A percentile compares a stretch with the other conserved stretches of the same genome.
Evolutionary conservation across 139 green algal species (phyloP).

Genomic region (Chlorella sp.): DNA sequence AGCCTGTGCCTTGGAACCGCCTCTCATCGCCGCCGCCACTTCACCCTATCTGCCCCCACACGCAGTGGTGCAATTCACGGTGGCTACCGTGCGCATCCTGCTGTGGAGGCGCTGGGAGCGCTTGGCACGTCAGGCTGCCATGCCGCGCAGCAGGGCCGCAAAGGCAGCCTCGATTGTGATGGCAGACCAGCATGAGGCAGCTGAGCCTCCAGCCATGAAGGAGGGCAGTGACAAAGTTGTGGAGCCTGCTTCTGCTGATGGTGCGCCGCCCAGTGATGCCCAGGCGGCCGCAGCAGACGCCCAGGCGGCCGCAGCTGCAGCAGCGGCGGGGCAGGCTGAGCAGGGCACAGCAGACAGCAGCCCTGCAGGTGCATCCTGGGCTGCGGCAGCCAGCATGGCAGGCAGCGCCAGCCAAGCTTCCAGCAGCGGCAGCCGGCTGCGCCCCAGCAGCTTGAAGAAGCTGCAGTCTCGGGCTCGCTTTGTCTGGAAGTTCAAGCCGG

Average conservation of each 20-base stretch:
- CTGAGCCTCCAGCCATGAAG: not conserved
- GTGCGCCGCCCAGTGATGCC: not conserved
- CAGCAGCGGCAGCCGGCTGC: no score
- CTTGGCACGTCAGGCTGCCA: not conserved
- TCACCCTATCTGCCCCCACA: not conserved
- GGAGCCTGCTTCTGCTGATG: not conserved
- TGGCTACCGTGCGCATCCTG: not conserved
- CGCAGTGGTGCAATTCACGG: not conserved
- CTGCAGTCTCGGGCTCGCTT: not conserved
- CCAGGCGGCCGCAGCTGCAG: not conserved
- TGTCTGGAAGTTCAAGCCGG: not conserved
- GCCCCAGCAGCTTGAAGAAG: not conserved
- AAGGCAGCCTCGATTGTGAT: not conserved
- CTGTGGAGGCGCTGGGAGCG: slow-evolving; percentile 17
- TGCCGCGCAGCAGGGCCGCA: not conserved
- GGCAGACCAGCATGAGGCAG: not conserved
- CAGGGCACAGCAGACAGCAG: not conserved
- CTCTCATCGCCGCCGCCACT: not conserved
- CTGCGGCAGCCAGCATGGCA: not conserved
- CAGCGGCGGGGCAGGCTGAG: not conserved
- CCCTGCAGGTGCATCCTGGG: not conserved
- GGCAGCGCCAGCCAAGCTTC: not conserved
- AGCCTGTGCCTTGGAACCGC: not conserved
- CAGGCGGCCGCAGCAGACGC: not conserved
- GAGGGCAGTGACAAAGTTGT: not conserved